Base-by-base conservation (phyloP, 2,329 filamentous ascomycete species). In the Paecilomyces niveus region DNA sequence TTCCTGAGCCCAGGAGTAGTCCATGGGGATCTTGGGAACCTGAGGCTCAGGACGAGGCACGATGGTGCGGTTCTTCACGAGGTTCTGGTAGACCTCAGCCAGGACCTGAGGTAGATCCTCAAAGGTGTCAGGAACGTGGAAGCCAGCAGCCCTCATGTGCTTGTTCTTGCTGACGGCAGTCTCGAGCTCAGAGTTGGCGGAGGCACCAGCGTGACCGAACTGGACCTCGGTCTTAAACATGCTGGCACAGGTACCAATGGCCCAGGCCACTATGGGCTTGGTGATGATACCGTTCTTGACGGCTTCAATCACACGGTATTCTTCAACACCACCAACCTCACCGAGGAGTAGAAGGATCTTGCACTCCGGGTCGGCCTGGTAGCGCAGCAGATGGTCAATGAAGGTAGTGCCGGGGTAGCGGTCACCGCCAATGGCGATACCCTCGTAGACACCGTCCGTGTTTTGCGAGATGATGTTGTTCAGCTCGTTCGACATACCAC, bases 171-270 rank as follows among this genome's bases (percentile, higher is more conserved):
- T 85, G 60, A 90, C 89, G 59, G 94, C 94, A 61, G 94, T 97
- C 86, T 99, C 94, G 70, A 99, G 91, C 80, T 97, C 90, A 59
- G 94, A 99, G 87, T 99, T 99, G 84, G 94, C 94, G 68, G 97
- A 97, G 57, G 94, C 92, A 80, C 94, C 94, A 70, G 94, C 94
- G 82, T 99, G 94, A 72, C 94, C 94, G 81, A 99, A 99, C 80
- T 99, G 94, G 53, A 99, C 94, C 83, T 99, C 94, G 49, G 94
- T 99, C 88, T 96, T 97, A 84, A 99, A 96, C 92, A 99, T 94
- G 85, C 90, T 93, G 64, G 94, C 94, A 78, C 95, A 97, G 70
- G 94, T 99, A 83, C 94, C 94, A 72, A 99, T 99, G 67, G 94
- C 94, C 94, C 94, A 99, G 51, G 94, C 94, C 62, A 99, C 92